These are phyloP conservation scores for Penicillium brevicompactum DNA, from an alignment of 2,329 filamentous ascomycete genomes.

Conservation along the genomic window DNA sequence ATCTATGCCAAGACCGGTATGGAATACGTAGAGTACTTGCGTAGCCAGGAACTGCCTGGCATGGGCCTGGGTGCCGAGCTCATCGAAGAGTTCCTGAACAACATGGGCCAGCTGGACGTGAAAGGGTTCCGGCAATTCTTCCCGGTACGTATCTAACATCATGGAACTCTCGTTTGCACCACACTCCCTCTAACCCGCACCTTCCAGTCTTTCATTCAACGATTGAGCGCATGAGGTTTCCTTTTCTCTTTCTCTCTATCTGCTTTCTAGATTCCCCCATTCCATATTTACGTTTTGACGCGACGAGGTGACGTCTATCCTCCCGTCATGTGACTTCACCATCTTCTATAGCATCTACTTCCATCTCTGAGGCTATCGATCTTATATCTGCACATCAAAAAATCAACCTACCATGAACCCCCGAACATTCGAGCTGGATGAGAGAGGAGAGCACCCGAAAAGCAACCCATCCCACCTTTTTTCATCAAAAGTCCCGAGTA, in stretches of 20 bases:
- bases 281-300: constrained; percentile 23
- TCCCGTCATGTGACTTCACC: constrained; percentile 13
- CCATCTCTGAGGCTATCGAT: constrained; percentile 9
- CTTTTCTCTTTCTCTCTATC: constrained; percentile 18
- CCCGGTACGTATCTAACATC: constrained; percentile 36
- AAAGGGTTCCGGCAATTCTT: constrained; percentile 53
- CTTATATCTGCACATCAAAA: constrained; percentile 6
- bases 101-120: constrained; percentile 46
- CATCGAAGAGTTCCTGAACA: constrained; percentile 50
- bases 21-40: constrained; percentile 65
- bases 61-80: constrained; percentile 51
- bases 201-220: constrained; percentile 47
- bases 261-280: constrained; percentile 31
- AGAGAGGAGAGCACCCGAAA: constrained; percentile 4
- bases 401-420: neutral
- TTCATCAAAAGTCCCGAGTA: constrained; percentile 7
- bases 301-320: constrained; percentile 24
- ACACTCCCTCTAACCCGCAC: constrained; percentile 6
- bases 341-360: constrained; percentile 20
- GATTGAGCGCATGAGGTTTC: constrained; percentile 45
- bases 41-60: constrained; percentile 47
- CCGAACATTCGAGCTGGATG: constrained; percentile 11
- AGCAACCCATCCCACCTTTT: constrained; percentile 1
- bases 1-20: constrained; percentile 90
- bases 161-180: neutral